phyloP scores from a whole-genome alignment of 2,329 filamentous ascomycete species.

The Eurotiales sp. region DNA sequence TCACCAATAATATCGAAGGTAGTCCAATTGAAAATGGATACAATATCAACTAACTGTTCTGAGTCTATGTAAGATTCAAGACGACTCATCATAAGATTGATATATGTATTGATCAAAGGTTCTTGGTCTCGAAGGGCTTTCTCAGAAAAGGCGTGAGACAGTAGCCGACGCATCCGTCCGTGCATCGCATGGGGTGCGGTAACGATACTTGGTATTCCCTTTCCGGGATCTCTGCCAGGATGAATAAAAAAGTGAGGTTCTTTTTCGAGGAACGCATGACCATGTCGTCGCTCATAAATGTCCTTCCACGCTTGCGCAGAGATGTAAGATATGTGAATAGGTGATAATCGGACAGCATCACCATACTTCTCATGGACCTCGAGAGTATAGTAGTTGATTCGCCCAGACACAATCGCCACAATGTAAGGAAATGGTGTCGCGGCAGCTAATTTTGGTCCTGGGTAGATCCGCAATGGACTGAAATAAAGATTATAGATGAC shows the following conservation, averaged over 20 bases:
- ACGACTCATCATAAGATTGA: slow-evolving; percentile 23
- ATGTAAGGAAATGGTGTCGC: too few relatives aligned
- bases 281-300: too few relatives aligned
- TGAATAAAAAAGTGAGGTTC: neutral
- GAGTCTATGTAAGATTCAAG: neutral
- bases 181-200: slow-evolving; percentile 26
- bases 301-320: too few relatives aligned
- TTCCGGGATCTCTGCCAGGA: neutral
- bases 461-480: too few relatives aligned
- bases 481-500: too few relatives aligned
- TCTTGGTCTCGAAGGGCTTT: slow-evolving; percentile 32
- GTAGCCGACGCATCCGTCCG: slow-evolving; percentile 26
- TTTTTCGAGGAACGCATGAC: neutral
- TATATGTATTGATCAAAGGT: slow-evolving; percentile 27
- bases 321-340: too few relatives aligned
- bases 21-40: neutral
- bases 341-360: too few relatives aligned
- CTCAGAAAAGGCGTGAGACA: slow-evolving; percentile 36
- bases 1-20: neutral
- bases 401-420: too few relatives aligned
- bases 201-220: slow-evolving; percentile 18
- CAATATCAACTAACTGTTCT: neutral
- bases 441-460: too few relatives aligned
- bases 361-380: too few relatives aligned
- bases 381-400: too few relatives aligned